These are phyloP conservation scores for Cucurbita pepo DNA, from an alignment of 306 rosid genomes.

Conservation along the genomic window DNA sequence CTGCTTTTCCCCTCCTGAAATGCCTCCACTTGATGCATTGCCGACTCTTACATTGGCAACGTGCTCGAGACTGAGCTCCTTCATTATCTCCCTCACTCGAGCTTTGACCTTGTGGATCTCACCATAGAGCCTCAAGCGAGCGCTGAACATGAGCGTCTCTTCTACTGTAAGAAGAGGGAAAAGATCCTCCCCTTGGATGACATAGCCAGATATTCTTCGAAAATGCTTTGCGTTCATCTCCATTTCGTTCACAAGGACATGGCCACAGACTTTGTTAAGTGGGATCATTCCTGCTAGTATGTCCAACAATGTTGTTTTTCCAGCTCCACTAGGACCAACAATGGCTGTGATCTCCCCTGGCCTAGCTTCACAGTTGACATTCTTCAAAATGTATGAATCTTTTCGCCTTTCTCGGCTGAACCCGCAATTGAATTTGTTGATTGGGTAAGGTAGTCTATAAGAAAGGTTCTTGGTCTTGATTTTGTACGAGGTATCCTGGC, in stretches of 20 bases:
- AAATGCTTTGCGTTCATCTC: slow-evolving; percentile 20
- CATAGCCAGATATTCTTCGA: slow-evolving; percentile 30
- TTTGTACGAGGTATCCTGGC: background rate
- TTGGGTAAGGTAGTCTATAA: slow-evolving; percentile 12
- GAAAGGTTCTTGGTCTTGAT: slow-evolving; percentile 21
- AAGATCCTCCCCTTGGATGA: slow-evolving; percentile 25
- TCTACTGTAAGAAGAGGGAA: slow-evolving; percentile 28
- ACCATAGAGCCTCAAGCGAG: slow-evolving; percentile 19
- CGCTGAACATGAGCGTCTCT: slow-evolving; percentile 29
- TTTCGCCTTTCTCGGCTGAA: slow-evolving; percentile 7
- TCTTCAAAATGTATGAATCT: slow-evolving; percentile 17
- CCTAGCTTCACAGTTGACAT: slow-evolving; percentile 26
- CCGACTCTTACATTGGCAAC: slow-evolving; percentile 19
- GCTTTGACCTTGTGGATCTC: slow-evolving; percentile 13
- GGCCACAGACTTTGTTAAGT: slow-evolving; percentile 11
- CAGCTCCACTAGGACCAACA: slow-evolving; percentile 39
- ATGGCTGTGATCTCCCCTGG: slow-evolving; percentile 31
- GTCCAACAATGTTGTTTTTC: slow-evolving; percentile 30
- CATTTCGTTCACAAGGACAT: slow-evolving; percentile 22
- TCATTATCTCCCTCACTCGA: slow-evolving; percentile 19
- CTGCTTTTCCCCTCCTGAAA: slow-evolving; percentile 31
- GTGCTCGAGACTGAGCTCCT: slow-evolving; percentile 28
- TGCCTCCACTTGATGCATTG: slow-evolving; percentile 13
- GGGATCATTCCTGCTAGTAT: slow-evolving; percentile 28
- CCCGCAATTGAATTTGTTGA: background rate